Percentiles rank a stretch among this genome's conserved stretches.
These are phyloP conservation scores for Acacia acuminata DNA, from an alignment of 306 rosid species.

Conservation along the genomic window DNA sequence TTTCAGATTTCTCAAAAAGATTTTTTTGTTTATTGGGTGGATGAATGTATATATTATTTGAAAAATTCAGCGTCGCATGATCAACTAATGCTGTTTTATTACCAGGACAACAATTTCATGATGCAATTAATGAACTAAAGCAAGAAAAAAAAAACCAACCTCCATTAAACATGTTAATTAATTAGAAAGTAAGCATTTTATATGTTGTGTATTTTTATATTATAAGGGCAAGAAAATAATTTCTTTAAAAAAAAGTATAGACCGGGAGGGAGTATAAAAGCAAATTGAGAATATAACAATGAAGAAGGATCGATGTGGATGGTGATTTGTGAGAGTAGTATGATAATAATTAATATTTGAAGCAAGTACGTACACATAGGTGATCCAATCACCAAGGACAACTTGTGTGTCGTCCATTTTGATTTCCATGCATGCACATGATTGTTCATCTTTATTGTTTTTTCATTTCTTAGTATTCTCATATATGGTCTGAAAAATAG, in stretches of 20 bases:
- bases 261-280: too few species aligned
- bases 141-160: neutral
- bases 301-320: slow-evolving; percentile 33
- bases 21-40: neutral
- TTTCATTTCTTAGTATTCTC: neutral
- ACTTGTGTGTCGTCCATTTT: slow-evolving; percentile 12
- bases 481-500: neutral
- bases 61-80: too few species aligned
- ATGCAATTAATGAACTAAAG: neutral
- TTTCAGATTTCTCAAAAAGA: neutral
- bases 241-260: too few species aligned
- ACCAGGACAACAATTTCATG: neutral
- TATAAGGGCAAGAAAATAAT: neutral
- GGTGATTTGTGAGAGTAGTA: slow-evolving; percentile 28
- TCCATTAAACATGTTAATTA: too few species aligned
- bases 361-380: neutral
- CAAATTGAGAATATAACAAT: neutral
- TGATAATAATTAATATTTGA: slow-evolving; percentile 15
- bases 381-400: slow-evolving; percentile 18
- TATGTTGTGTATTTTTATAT: too few species aligned
- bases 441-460: neutral
- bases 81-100: too few species aligned
- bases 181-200: neutral
- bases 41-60: neutral
- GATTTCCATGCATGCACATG: slow-evolving; percentile 28